phyloP scores from a whole-genome alignment of 352 stramenopile species.

The Phytophthora syringae region DNA sequence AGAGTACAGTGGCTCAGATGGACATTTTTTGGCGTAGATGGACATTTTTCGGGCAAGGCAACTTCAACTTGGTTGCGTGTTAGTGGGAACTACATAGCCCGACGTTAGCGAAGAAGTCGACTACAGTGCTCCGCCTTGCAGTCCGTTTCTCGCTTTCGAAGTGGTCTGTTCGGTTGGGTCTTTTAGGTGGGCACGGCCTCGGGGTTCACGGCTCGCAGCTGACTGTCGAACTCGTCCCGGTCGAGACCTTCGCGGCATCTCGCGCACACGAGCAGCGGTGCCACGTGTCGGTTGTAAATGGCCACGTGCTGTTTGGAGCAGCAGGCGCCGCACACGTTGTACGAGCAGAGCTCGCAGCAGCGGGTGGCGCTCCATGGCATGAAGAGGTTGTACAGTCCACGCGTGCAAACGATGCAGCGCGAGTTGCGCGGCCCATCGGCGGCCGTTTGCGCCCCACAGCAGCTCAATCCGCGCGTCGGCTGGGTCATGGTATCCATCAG shows the following conservation, averaged over 20 bases:
- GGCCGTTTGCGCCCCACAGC: background rate
- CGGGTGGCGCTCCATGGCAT: conserved; percentile 24
- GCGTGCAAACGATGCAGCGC: conserved; percentile 44
- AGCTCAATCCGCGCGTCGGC: conserved; percentile 4
- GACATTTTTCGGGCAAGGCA: conserved; percentile 6
- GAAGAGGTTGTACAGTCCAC: conserved; percentile 20
- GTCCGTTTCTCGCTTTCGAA: conserved; percentile 27
- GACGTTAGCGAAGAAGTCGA: conserved; percentile 5
- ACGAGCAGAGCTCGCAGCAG: conserved; percentile 40
- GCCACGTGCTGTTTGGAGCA: conserved; percentile 37
- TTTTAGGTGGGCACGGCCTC: conserved; percentile 4
- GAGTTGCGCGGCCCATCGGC: conserved; percentile 31
- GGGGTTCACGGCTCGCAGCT: conserved; percentile 26
- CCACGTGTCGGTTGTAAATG: conserved; percentile 43
- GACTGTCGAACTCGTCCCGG: conserved; percentile 40
- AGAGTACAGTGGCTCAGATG: background rate
- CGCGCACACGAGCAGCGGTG: conserved; percentile 31
- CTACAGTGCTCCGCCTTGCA: conserved; percentile 7
- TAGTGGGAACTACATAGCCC: background rate
- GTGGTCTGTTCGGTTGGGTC: conserved; percentile 1
- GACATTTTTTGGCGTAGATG: background rate
- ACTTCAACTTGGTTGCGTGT: conserved; percentile 30
- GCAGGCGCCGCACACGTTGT: conserved; percentile 37
- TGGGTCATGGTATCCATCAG: conserved; percentile 11
- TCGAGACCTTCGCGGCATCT: conserved; percentile 38